Evolutionary conservation across 1,139 yeast genomes (phyloP).

Genomic region (Saccharomycopsis hybrid): DNA sequence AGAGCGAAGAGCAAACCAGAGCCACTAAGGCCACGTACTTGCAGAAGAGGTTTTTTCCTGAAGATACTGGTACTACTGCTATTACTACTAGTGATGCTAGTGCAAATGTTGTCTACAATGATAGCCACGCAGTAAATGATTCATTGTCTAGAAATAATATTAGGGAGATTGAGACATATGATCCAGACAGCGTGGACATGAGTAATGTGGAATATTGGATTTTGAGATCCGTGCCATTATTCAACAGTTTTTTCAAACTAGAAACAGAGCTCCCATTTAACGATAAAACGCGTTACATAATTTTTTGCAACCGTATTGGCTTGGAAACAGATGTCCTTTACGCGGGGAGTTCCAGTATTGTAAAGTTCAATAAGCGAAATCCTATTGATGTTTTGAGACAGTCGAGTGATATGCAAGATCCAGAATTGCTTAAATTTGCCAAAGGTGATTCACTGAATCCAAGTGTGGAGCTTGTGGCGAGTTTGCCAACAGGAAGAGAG

Average conservation of each 20-base stretch:
- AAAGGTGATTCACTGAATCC: constrained; percentile 34
- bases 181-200: constrained; percentile 2
- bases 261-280: constrained; percentile 6
- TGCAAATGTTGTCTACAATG: background rate
- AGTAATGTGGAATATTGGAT: constrained; percentile 17
- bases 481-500: constrained; percentile 54
- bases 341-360: constrained; percentile 63
- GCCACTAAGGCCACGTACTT: background rate
- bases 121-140: background rate
- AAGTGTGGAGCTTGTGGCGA: constrained; percentile 49
- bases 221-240: constrained; percentile 16
- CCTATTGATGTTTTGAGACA: background rate
- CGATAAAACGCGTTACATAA: constrained; percentile 26
- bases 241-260: constrained; percentile 13
- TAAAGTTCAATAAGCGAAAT: constrained; percentile 37
- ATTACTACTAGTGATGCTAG: background rate
- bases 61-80: background rate
- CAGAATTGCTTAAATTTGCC: constrained; percentile 27
- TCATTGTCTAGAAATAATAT: background rate
- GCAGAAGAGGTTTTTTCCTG: background rate
- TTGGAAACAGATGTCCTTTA: constrained; percentile 63
- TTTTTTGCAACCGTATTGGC: constrained; percentile 68
- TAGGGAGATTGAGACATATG: constrained; percentile 3
- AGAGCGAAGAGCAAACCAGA: background rate
- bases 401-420: background rate